These are phyloP conservation scores for Simplicillium sp. DNA, from an alignment of 2,329 filamentous ascomycete species.

Conservation along the genomic window DNA sequence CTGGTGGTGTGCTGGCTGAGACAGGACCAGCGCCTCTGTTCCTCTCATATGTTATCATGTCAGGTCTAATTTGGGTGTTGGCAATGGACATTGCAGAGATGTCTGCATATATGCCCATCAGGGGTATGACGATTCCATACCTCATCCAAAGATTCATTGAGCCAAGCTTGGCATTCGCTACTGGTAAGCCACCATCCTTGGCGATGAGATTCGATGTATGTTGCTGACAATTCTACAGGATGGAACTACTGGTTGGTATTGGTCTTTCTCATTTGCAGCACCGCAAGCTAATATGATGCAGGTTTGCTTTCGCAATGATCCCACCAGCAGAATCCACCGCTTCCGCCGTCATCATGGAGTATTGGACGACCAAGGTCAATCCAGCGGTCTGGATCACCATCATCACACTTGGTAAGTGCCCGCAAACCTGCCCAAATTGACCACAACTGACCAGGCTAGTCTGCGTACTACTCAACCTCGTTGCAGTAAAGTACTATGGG, in stretches of 20 bases:
- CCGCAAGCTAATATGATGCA: not conserved
- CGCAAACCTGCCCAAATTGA: not conserved
- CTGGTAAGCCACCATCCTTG: not conserved
- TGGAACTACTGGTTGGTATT: slow-evolving; percentile 24
- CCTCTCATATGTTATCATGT: slow-evolving; percentile 23
- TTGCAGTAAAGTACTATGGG: slow-evolving; percentile 17
- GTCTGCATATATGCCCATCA: slow-evolving; percentile 37
- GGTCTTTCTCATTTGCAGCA: not conserved
- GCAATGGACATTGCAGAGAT: slow-evolving; percentile 35
- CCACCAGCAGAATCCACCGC: slow-evolving; percentile 19
- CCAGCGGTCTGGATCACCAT: slow-evolving; percentile 30
- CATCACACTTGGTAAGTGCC: slow-evolving; percentile 16
- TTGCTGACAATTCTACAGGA: slow-evolving; percentile 11
- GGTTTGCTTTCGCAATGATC: slow-evolving; percentile 7
- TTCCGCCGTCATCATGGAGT: slow-evolving; percentile 22
- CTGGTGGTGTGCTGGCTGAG: slow-evolving; percentile 19
- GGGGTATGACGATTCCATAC: slow-evolving; percentile 27
- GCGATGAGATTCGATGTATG: not conserved
- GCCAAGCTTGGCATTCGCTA: slow-evolving; percentile 39
- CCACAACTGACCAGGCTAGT: slow-evolving; percentile 2
- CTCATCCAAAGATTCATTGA: slow-evolving; percentile 38
- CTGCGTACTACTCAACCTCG: slow-evolving; percentile 19
- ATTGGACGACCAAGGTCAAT: slow-evolving; percentile 21
- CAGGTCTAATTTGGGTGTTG: slow-evolving; percentile 20
- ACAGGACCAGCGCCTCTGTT: slow-evolving; percentile 19